Evolutionary conservation across 2,329 filamentous ascomycete species (phyloP), one percentile per base, ranked within the genome.

Genomic region (Talaromyces funiculosus): DNA sequence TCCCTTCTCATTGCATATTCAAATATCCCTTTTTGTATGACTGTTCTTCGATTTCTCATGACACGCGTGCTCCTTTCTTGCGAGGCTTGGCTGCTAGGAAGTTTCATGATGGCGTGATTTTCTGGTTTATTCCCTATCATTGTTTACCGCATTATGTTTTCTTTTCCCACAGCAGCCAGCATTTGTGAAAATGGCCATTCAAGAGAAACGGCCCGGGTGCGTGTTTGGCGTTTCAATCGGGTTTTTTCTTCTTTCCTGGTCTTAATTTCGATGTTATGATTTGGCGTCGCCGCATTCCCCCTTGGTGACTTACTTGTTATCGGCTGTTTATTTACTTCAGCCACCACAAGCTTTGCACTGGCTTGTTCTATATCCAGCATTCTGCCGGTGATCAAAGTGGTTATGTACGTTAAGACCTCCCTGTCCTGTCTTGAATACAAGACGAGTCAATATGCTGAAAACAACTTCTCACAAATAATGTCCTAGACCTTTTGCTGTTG

Each of bases 341-440:
- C 68, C 66, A 70, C 68, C 67, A 71, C 67, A 64, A 67, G 69
- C 63, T 61, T 69, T 72, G 71, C 73, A 74, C 71, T 68, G 70
- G 69, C 70, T 69, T 71, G 67, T 45, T 49, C 53, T 53, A 51
- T 68, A 67, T 70, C 67, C 69, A 71, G 65, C 69, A 68, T 69
- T 69, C 67, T 69, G 69, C 68, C 65, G 70, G 67, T 69, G 65
- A 66, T 71, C 65, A 72, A 74, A 72, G 69, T 69, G 73, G 70
- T 68, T 60, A 78, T 80, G 77, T 80, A 80, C 73, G 77, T 80
- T 80, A 80, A 78, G 33, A 53, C 75, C 74, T 78, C 76, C 77
- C 75, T 76, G 70, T 68, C 74, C 74, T 75, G 68, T 69, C 70
- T 73, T 74, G 66, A 71, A 70, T 68, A 66, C 68, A 69, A 71